phyloP scores from a whole-genome alignment of 208 protist genomes.

The Naegleria fowleri region DNA sequence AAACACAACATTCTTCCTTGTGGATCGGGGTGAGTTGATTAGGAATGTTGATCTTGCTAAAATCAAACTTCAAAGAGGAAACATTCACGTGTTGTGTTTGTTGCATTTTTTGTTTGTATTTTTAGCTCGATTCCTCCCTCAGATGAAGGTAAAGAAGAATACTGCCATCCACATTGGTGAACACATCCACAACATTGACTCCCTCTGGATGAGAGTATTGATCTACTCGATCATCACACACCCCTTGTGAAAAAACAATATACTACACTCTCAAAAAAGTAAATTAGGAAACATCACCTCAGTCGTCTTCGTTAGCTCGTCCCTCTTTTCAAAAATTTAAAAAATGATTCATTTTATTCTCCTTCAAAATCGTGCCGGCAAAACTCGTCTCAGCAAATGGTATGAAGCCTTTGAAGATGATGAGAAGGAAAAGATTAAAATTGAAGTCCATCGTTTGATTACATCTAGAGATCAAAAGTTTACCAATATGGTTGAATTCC shows the following conservation, averaged over 20 bases:
- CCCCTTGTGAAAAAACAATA: too few species aligned
- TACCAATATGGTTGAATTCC: slow-evolving; percentile 92
- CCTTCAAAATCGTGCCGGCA: slow-evolving; percentile 96
- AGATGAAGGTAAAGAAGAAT: too few species aligned
- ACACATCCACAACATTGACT: too few species aligned
- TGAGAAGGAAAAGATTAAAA: slow-evolving; percentile 83
- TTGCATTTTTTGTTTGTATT: background rate
- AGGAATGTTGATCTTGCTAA: slow-evolving; percentile 6
- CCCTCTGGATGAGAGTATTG: too few species aligned
- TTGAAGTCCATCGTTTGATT: slow-evolving; percentile 90
- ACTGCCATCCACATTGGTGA: too few species aligned
- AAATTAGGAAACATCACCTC: too few species aligned
- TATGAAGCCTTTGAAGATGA: slow-evolving; percentile 88
- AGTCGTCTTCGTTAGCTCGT: too few species aligned
- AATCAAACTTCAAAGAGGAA: background rate
- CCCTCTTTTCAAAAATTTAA: too few species aligned
- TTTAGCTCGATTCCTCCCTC: too few species aligned
- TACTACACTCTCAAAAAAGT: too few species aligned
- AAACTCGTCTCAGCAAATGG: slow-evolving; percentile 97
- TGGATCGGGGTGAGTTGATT: background rate
- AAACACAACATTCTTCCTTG: slow-evolving; percentile 21
- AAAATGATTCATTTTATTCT: slow-evolving; percentile 96
- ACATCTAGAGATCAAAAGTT: slow-evolving; percentile 82
- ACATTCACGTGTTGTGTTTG: background rate
- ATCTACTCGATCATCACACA: too few species aligned